Conservation (phyloP, 768 basidiomycete species). For the Tylopilus subfusipes region DNA sequence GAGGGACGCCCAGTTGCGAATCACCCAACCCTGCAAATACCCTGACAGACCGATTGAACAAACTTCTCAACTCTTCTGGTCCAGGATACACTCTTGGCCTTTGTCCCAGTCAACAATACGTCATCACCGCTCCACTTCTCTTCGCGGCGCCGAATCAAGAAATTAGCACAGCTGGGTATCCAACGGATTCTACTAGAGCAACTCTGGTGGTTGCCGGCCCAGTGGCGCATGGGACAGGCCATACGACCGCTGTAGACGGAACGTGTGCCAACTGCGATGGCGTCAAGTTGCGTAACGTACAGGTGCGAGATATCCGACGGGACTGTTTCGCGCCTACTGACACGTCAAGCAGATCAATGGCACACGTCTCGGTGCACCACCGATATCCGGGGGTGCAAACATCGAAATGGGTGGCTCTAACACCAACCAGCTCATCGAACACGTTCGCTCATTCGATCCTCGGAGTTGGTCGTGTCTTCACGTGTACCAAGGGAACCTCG, state of each 20-base stretch:
- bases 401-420: constrained; percentile 84
- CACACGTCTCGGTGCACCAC: constrained; percentile 51
- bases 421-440: constrained; percentile 69
- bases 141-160: constrained; percentile 72
- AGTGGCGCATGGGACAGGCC: constrained; percentile 56
- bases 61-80: constrained; percentile 60
- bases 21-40: constrained; percentile 59
- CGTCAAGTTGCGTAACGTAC: constrained; percentile 65
- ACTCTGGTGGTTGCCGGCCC: constrained; percentile 67
- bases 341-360: constrained; percentile 60
- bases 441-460: constrained; percentile 72
- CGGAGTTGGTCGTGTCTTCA: constrained; percentile 85
- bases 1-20: constrained; percentile 21
- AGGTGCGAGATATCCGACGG: constrained; percentile 39
- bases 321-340: neutral
- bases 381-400: constrained; percentile 64
- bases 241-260: constrained; percentile 72
- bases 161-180: constrained; percentile 78
- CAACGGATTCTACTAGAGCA: constrained; percentile 63
- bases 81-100: constrained; percentile 62
- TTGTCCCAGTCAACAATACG: constrained; percentile 61
- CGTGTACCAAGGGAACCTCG: constrained; percentile 61
- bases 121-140: constrained; percentile 60
- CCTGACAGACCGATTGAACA: constrained; percentile 61
- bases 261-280: constrained; percentile 57